These are phyloP conservation scores for Stentor coeruleus DNA, from an alignment of 73 alveolate species.

Conservation along the genomic window DNA sequence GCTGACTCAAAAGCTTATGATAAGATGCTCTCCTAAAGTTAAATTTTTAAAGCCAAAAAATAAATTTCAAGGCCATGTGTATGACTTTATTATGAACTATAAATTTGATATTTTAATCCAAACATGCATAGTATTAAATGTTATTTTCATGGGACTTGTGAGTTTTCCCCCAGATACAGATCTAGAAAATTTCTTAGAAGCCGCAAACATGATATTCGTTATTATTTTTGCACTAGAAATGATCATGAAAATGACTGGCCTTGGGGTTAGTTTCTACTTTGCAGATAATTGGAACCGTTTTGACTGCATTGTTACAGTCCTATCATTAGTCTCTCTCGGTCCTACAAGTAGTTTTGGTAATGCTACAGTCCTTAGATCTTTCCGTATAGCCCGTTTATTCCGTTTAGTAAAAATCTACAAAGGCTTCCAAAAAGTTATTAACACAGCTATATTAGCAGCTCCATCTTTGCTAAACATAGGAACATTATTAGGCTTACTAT, in stretches of 20 bases:
- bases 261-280: conserved; percentile 35
- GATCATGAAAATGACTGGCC: conserved; percentile 34
- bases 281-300: conserved; percentile 42
- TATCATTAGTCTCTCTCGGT: conserved; percentile 23
- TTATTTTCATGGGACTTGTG: neutral
- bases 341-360: conserved; percentile 9
- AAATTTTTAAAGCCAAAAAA: neutral
- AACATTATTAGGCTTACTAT: conserved; percentile 37
- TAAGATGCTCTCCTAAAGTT: conserved; percentile 32
- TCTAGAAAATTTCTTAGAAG: neutral
- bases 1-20: conserved; percentile 44
- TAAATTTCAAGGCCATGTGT: neutral
- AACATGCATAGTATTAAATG: neutral
- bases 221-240: conserved; percentile 44
- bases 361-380: conserved; percentile 34
- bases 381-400: conserved; percentile 32
- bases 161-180: neutral
- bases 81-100: neutral
- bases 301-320: conserved; percentile 42
- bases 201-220: conserved; percentile 17
- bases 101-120: conserved; percentile 4
- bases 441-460: neutral
- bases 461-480: conserved; percentile 30
- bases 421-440: neutral
- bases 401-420: conserved; percentile 32